These are phyloP conservation scores for Wickerhamiella occidentalis DNA, from an alignment of 805 yeast genomes.

Conservation along the genomic window DNA sequence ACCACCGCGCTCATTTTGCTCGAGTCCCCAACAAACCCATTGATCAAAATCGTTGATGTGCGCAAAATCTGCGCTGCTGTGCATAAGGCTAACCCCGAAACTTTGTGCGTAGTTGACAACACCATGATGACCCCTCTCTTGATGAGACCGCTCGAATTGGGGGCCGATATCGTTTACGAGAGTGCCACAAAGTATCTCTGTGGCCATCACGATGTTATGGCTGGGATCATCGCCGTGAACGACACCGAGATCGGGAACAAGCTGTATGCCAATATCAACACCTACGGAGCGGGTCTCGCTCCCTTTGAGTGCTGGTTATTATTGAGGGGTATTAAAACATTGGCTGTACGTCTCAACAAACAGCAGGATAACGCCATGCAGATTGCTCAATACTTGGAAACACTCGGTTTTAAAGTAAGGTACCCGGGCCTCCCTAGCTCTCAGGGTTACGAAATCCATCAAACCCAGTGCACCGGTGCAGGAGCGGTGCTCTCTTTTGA, in stretches of 20 bases:
- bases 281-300: constrained; percentile 82
- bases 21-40: constrained; percentile 90
- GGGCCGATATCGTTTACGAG: constrained; percentile 86
- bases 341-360: constrained; percentile 73
- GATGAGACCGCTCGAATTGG: constrained; percentile 73
- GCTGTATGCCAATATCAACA: constrained; percentile 66
- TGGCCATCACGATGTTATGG: constrained; percentile 96
- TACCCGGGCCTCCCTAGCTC: constrained; percentile 76
- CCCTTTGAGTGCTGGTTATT: constrained; percentile 91
- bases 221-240: constrained; percentile 74
- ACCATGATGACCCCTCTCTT: constrained; percentile 93
- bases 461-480: constrained; percentile 63
- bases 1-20: constrained; percentile 68
- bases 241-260: constrained; percentile 51
- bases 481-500: constrained; percentile 87
- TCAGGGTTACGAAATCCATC: constrained; percentile 71
- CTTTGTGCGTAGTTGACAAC: constrained; percentile 83
- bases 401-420: constrained; percentile 61
- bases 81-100: constrained; percentile 52
- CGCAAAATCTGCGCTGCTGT: constrained; percentile 53
- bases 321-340: constrained; percentile 77
- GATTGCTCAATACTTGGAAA: constrained; percentile 62
- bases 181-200: constrained; percentile 85
- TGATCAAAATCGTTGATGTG: constrained; percentile 77
- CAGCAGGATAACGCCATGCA: constrained; percentile 72